Percentiles rank a stretch among this genome's conserved stretches.
Conservation (phyloP, 371 early-diverging fungal genomes). For the Mortierella sp. region DNA sequence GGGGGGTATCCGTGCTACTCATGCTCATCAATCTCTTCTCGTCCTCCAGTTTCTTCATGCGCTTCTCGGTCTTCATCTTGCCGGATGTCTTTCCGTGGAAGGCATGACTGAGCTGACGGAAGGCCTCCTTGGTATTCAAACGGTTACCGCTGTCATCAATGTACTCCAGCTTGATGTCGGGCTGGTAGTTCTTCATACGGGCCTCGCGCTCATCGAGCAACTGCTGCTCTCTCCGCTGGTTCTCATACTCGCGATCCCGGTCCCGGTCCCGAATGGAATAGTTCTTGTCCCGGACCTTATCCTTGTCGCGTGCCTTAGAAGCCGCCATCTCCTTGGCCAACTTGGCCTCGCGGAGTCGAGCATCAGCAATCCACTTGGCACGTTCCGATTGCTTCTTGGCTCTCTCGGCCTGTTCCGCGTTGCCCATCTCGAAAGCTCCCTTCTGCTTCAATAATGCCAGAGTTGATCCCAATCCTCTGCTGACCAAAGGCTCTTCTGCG, state of each 20-base stretch:
- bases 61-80: conserved; percentile 95
- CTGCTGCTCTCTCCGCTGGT: conserved; percentile 69
- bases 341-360: conserved; percentile 58
- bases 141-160: conserved; percentile 88
- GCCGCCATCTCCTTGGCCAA: conserved; percentile 58
- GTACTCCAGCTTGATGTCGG: conserved; percentile 92
- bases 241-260: conserved; percentile 58
- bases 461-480: conserved; percentile 88
- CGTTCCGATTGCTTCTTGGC: conserved; percentile 77
- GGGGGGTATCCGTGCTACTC: conserved; percentile 85
- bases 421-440: conserved; percentile 64
- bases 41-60: conserved; percentile 84
- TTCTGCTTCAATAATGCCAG: conserved; percentile 83
- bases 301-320: conserved; percentile 65
- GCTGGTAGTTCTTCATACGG: conserved; percentile 91
- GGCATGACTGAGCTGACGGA: conserved; percentile 90
- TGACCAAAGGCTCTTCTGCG: conserved; percentile 87
- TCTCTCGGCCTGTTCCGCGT: conserved; percentile 71
- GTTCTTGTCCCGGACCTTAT: conserved; percentile 40
- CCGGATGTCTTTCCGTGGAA: conserved; percentile 97
- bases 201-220: conserved; percentile 82
- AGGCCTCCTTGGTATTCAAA: conserved; percentile 92
- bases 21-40: conserved; percentile 83
- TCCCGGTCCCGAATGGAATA: conserved; percentile 53
- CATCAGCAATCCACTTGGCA: conserved; percentile 60